Evolutionary conservation across 257 asterid species (phyloP), one percentile per base, ranked within the genome.

Genomic region (Avicennia marina): DNA sequence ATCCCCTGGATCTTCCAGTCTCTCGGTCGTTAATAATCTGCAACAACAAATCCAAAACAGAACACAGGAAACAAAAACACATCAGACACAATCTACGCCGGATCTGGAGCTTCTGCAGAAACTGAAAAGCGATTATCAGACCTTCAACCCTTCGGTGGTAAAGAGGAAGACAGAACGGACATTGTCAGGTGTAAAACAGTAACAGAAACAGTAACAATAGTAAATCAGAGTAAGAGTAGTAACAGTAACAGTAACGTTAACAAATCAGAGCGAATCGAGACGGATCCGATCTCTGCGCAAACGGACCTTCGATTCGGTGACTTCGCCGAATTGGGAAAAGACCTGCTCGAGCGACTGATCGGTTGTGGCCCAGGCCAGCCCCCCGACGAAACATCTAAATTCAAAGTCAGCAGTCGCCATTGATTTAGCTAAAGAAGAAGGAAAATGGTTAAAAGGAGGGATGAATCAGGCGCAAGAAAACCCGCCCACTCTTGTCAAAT

Each of bases 241-340:
- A 36, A 66, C 63, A 70, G 67, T 62, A 67, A 55, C 72, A 71
- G 59, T 50, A 49, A 66, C 56, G n/a, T n/a, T n/a, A 64, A 56
- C 66, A 72, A 67, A 62, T 46, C 72, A 74, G 65, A 42, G 62
- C 70, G 74, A 77, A 73, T 68, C 81, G 65, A 70, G 64, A 70
- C 72, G 63, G 83, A 75, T 73, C 78, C 83, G 80, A 73, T 68
- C 72, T 55, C 79, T 63, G 82, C 78, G 45, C 72, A 67, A 73
- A 87, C 89, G 70, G 96, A 90, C 98, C 93, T 84, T 84, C 77
- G 94, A 78, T 58, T 84, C 94, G 80, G 78, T 11, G 66, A 84
- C 84, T 13, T 75, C 73, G 67, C 80, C 89, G 27, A 26, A 73
- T 19, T 48, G 53, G 34, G 79, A 50, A 47, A 73, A 73, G 11